Evolutionary conservation across 495 filamentous ascomycete species (phyloP).

Genomic region (Neurospora sp.): DNA sequence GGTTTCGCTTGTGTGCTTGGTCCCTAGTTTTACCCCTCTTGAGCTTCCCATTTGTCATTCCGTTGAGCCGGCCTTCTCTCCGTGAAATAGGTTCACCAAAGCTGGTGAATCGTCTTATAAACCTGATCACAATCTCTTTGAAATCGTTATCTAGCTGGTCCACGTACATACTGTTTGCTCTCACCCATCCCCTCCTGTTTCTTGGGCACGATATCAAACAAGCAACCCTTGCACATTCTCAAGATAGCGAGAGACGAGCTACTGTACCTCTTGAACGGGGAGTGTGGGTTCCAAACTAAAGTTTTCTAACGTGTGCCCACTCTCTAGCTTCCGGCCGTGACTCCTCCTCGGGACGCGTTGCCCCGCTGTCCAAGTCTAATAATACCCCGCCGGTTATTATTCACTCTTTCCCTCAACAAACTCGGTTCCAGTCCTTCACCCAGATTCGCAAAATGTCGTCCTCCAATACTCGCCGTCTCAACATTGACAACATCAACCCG

Average conservation of each 20-base stretch:
- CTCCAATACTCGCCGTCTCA: conserved; percentile 46
- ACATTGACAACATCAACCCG: conserved; percentile 83
- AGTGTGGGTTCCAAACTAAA: not conserved
- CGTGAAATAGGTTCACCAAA: not conserved
- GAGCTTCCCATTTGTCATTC: not conserved
- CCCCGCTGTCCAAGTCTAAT: conserved; percentile 14
- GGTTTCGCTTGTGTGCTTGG: not conserved
- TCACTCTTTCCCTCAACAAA: not conserved
- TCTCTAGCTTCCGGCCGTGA: not conserved
- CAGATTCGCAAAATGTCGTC: conserved; percentile 25
- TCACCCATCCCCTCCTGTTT: not conserved
- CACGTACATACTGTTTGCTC: not conserved
- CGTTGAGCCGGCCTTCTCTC: not conserved
- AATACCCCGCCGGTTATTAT: conserved; percentile 5
- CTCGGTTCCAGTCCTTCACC: conserved; percentile 3
- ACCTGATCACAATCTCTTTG: not conserved
- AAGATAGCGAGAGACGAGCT: not conserved
- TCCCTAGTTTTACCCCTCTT: not conserved
- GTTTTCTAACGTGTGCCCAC: not conserved
- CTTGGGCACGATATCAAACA: not conserved
- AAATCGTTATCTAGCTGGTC: not conserved
- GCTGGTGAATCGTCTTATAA: not conserved
- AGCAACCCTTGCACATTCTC: not conserved
- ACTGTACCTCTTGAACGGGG: not conserved
- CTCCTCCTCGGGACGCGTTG: conserved; percentile 6